phyloP scores from a whole-genome alignment of 768 basidiomycete genomes.

The Sarcomyxa edulis region DNA sequence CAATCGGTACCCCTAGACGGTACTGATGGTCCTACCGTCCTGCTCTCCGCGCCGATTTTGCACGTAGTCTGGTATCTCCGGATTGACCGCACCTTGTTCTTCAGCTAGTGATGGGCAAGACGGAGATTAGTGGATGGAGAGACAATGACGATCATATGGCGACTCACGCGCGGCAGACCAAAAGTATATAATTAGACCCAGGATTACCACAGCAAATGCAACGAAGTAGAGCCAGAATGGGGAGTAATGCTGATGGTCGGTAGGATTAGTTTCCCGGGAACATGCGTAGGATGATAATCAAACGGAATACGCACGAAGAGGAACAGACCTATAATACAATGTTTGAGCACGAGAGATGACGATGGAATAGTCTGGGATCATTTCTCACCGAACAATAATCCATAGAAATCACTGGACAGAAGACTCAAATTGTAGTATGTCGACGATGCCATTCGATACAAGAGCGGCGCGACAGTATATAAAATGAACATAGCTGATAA shows the following conservation, averaged over 20 bases:
- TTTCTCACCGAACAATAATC: constrained; percentile 65
- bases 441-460: constrained; percentile 83
- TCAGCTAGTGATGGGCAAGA: constrained; percentile 41
- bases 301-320: constrained; percentile 40
- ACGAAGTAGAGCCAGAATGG: constrained; percentile 91
- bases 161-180: constrained; percentile 78
- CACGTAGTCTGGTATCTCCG: constrained; percentile 57
- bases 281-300: too few species aligned
- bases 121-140: background rate
- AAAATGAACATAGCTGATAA: constrained; percentile 74
- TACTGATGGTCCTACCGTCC: too few species aligned
- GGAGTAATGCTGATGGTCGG: constrained; percentile 54
- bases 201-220: constrained; percentile 64
- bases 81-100: constrained; percentile 62
- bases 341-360: too few species aligned
- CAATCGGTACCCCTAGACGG: too few species aligned
- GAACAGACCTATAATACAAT: constrained; percentile 33
- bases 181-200: constrained; percentile 79
- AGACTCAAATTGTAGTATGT: constrained; percentile 82
- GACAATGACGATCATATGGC: background rate
- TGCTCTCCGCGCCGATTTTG: constrained; percentile 19
- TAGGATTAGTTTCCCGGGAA: constrained; percentile 3
- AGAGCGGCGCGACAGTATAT: constrained; percentile 80
- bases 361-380: constrained; percentile 10
- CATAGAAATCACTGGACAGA: constrained; percentile 86